Base-by-base conservation (phyloP, 495 filamentous ascomycete genomes). In the Lasiosphaeria hispida region DNA sequence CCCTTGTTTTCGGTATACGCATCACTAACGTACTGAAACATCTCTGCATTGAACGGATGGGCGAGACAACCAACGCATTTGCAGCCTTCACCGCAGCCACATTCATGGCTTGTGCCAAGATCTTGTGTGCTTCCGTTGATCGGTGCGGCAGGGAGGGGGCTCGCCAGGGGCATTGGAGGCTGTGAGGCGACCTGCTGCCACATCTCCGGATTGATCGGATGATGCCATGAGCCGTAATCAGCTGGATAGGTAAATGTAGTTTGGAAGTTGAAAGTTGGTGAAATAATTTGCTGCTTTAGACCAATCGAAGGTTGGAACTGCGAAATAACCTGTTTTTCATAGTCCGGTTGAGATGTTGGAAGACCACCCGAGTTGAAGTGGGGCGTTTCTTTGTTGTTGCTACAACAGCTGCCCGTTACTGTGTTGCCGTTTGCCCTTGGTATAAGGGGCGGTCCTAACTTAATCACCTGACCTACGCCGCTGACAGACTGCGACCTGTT, bases 31-130 rank as follows among this genome's bases (percentile, higher is more conserved):
- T 86, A 87, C 43, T 86, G 75, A 39, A 76, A 75, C n/a, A 85
- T 89, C n/a, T 83, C 79, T 17, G 81, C 72, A 64, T 92, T 92
- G 67, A 83, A 90, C 4, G 88, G 88, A 64, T 92, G 88, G 38
- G 80, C 76, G 18, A 81, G 70, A 63, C 88, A 92, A 17, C 83
- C 86, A 19, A 89, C 63, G 61, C 88, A 92, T 56, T 86, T 73
- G 62, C 88, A 92, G 0, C 75, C 75, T 48, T 86, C 75, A 59
- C 91, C 83, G 67, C 91, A 86, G 62, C 72, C 64, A 70, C 89
- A 86, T 48, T 83, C 70, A 57, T 87, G 76, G 33, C 67, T 70
- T 7, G 66, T 67, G 38, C 69, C 69, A 18, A 34, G 53, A 41
- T 63, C 61, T 10, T 40, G 37, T 6, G 61, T 57, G 10, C 61